Conservation (phyloP, 1,284 basidiomycete species). For the Phlebopus sp. region DNA sequence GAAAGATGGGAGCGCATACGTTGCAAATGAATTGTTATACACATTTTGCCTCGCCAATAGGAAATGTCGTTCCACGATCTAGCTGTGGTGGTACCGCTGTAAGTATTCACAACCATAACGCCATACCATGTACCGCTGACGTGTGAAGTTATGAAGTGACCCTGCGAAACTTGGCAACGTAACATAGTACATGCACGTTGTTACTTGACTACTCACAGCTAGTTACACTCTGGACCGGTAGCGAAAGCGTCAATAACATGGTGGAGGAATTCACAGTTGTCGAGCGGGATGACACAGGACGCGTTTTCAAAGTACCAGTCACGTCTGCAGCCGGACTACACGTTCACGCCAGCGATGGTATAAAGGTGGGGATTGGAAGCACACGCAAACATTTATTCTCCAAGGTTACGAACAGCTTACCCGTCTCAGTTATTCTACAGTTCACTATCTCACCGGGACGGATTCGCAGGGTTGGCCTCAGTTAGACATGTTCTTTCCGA, state of each 20-base stretch:
- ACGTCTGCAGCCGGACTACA: background rate
- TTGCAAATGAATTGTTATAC: background rate
- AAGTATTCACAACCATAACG: slow-evolving; percentile 20
- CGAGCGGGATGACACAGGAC: slow-evolving; percentile 27
- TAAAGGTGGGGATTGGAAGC: slow-evolving; percentile 16
- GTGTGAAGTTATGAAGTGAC: no score
- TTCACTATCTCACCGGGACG: background rate
- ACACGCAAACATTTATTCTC: slow-evolving; percentile 4
- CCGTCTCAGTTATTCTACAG: slow-evolving; percentile 3
- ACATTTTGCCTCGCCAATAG: slow-evolving; percentile 9
- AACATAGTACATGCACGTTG: no score
- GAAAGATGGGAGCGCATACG: slow-evolving; percentile 2
- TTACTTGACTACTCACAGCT: no score
- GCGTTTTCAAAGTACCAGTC: slow-evolving; percentile 21
- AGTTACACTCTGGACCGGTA: no score
- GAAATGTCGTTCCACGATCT: slow-evolving; percentile 4
- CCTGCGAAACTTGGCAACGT: no score
- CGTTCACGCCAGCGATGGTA: background rate
- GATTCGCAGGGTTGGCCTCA: background rate
- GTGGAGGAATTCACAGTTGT: slow-evolving; percentile 7
- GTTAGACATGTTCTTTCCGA: slow-evolving; percentile 37
- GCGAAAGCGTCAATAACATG: background rate
- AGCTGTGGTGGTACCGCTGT: slow-evolving; percentile 3
- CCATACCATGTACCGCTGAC: slow-evolving; percentile 13
- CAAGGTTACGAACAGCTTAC: slow-evolving; percentile 5